Evolutionary conservation across 2,329 filamentous ascomycete species (phyloP).

Genomic region (Sphaerulina vaccinii): DNA sequence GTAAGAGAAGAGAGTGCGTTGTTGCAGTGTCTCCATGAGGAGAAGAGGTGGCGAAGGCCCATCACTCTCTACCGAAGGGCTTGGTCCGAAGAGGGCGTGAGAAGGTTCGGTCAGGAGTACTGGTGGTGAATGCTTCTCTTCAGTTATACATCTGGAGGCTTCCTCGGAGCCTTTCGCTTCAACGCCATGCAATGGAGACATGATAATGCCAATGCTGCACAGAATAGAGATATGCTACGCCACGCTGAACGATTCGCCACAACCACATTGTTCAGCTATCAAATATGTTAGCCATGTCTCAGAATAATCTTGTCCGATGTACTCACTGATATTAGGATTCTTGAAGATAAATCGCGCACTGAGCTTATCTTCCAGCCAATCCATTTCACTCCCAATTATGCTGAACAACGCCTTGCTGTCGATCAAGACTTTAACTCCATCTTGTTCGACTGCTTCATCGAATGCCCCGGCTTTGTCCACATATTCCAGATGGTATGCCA

Average conservation of each 20-base stretch:
- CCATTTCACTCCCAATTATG: slow-evolving; percentile 98
- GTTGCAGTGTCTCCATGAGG: not conserved
- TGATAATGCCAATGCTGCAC: slow-evolving; percentile 11
- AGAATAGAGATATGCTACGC: slow-evolving; percentile 33
- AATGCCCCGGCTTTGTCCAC: slow-evolving; percentile 86
- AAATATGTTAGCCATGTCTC: slow-evolving; percentile 21
- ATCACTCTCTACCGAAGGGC: too few relatives aligned
- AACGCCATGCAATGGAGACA: slow-evolving; percentile 28
- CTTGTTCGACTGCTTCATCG: slow-evolving; percentile 91
- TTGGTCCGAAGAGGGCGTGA: too few relatives aligned
- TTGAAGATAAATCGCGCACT: slow-evolving; percentile 89
- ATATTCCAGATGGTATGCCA: slow-evolving; percentile 92
- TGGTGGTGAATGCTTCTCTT: too few relatives aligned
- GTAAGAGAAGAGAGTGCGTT: too few relatives aligned
- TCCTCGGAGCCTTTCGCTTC: too few relatives aligned
- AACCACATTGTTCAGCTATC: slow-evolving; percentile 90
- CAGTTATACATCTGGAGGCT: too few relatives aligned
- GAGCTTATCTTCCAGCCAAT: slow-evolving; percentile 95
- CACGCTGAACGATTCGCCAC: slow-evolving; percentile 85
- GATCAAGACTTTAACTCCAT: slow-evolving; percentile 91
- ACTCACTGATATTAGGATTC: slow-evolving; percentile 98
- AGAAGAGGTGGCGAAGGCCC: not conserved
- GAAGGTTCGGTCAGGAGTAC: too few relatives aligned
- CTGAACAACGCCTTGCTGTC: slow-evolving; percentile 97
- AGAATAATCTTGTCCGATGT: not conserved